These are phyloP conservation scores for Claviceps maximensis DNA, from an alignment of 2,329 filamentous ascomycete species.

Conservation along the genomic window DNA sequence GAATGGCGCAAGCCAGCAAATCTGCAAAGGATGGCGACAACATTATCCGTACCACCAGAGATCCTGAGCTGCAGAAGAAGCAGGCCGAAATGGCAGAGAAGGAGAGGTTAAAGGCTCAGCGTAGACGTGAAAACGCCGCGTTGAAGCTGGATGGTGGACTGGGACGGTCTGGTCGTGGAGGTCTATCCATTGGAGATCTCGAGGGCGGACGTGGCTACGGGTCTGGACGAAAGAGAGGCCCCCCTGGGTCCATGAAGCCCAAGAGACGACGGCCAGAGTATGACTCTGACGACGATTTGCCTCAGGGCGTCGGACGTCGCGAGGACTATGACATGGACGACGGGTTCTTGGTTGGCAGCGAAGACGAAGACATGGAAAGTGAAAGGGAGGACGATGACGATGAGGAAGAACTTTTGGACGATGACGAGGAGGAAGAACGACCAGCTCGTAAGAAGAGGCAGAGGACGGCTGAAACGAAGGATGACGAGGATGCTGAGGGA, in stretches of 20 bases:
- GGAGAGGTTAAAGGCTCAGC: constrained; percentile 53
- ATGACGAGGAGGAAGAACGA: constrained; percentile 40
- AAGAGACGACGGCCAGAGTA: constrained; percentile 50
- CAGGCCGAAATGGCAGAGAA: constrained; percentile 63
- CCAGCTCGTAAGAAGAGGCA: constrained; percentile 34
- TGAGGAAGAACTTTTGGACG: constrained; percentile 43
- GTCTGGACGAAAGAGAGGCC: constrained; percentile 39
- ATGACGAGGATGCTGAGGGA: constrained; percentile 39
- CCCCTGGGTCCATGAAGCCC: constrained; percentile 33
- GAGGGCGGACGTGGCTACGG: constrained; percentile 45
- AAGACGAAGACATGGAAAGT: constrained; percentile 53
- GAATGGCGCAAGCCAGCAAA: constrained; percentile 51
- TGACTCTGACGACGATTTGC: constrained; percentile 64
- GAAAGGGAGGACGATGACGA: constrained; percentile 51
- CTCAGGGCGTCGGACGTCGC: constrained; percentile 44
- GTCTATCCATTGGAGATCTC: constrained; percentile 55
- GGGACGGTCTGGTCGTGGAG: constrained; percentile 35
- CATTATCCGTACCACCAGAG: constrained; percentile 56
- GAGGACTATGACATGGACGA: constrained; percentile 73
- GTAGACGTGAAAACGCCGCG: constrained; percentile 54
- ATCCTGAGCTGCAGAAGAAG: constrained; percentile 63
- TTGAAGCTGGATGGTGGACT: constrained; percentile 49
- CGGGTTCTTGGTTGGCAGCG: constrained; percentile 63
- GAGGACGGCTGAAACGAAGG: constrained; percentile 34
- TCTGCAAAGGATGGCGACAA: constrained; percentile 44